Percentiles rank a stretch among this genome's conserved stretches.
These are phyloP conservation scores for Ambrosia trifida DNA, from an alignment of 129 eudicot genomes.

Conservation along the genomic window DNA sequence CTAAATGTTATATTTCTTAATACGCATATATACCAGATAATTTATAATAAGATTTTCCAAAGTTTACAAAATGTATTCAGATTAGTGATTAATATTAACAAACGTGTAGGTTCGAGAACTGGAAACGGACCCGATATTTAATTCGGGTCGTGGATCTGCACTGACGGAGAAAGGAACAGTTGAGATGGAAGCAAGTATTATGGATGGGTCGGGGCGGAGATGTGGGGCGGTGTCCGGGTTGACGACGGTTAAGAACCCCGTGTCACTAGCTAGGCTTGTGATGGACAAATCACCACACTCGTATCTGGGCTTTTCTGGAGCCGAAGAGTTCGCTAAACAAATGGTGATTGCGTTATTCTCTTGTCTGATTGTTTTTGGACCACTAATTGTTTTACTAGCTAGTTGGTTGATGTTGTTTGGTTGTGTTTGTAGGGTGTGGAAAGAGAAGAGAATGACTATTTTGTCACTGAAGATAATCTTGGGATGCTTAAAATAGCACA, in stretches of 20 bases:
- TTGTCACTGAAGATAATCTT: conserved; percentile 72
- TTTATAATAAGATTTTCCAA: no score
- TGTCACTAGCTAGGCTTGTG: conserved; percentile 86
- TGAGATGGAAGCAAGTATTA: conserved; percentile 98
- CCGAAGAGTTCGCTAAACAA: conserved; percentile 76
- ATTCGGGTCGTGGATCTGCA: conserved; percentile 97
- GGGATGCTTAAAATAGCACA: conserved; percentile 85
- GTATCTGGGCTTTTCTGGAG: conserved; percentile 84
- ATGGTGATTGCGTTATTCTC: conserved; percentile 35
- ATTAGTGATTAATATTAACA: neutral
- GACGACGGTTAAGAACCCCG: conserved; percentile 81
- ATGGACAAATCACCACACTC: conserved; percentile 97
- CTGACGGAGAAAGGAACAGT: conserved; percentile 82
- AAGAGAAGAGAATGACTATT: conserved; percentile 72
- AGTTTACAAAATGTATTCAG: neutral
- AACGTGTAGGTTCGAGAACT: conserved; percentile 65
- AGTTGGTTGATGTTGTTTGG: no score
- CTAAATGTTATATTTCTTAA: no score
- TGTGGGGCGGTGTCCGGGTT: conserved; percentile 93
- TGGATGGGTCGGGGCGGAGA: conserved; percentile 73
- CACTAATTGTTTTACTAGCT: no score
- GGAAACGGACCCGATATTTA: conserved; percentile 78
- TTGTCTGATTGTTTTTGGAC: neutral
- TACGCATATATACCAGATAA: no score
- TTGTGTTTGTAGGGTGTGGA: conserved; percentile 61